Evolutionary conservation across 2,329 filamentous ascomycete species (phyloP), one percentile per base, ranked within the genome.

Genomic region (Periglandula ipomoeae): DNA sequence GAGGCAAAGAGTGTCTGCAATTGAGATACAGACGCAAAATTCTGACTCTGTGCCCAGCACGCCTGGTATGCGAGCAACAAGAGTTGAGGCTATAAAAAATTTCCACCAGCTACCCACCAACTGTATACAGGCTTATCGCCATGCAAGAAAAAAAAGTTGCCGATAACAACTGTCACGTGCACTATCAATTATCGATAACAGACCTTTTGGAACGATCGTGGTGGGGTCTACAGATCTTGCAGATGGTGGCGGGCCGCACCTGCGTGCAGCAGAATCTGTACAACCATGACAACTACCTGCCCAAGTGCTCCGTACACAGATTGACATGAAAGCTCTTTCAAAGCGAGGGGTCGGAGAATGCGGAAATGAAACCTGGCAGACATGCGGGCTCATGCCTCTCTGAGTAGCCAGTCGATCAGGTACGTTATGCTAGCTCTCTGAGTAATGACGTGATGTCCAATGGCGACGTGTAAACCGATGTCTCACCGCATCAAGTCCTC

Each of bases 101-200:
- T 50, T 50, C 48, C 39, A 32, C 39, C n/a, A n/a, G 7, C 42
- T 24, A 49, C 50, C 46, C 43, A 49, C 52, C 34, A 45, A 19
- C 15, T 15, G 15, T 24, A 19, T n/a, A 26, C 22, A 15, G 17
- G 44, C 44, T 49, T 52, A 54, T 54, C 52, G 48, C 38, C 30
- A 45, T 11, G 30, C 59, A 62, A 49, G 58, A 54, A 56, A 59
- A 64, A 64, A 65, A 63, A 58, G 52, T 53, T 45, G 50, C 48
- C 50, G 56, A 59, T 61, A 59, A 58, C 51, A 40, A 9, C 15
- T 19, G 49, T 56, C 56, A 60, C 56, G 58, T 58, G 56, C 53
- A 49, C 37, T 24, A 5, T 20, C 1, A 3, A 5, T 55, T 59
- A 58, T 59, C 56, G 60, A 63, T 62, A 61, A 45, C 7, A 30